phyloP scores from a whole-genome alignment of 805 yeast genomes.

The Candida alai region DNA sequence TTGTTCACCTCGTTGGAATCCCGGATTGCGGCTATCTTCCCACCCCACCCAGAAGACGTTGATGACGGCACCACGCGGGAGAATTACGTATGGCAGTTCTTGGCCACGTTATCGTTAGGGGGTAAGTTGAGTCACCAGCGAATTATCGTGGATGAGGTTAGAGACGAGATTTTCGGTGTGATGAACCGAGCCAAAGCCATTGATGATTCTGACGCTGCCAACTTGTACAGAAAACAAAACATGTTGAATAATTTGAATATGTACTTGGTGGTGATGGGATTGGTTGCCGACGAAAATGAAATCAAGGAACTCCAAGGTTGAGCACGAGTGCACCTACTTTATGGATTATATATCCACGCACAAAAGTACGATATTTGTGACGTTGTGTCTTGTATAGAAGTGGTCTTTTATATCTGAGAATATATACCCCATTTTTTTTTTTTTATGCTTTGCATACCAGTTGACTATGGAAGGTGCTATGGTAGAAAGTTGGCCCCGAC shows the following conservation, averaged over 20 bases:
- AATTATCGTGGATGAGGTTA: constrained; percentile 87
- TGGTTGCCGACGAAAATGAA: constrained; percentile 86
- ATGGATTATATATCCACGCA: no score
- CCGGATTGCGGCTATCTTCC: constrained; percentile 74
- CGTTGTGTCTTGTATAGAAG: no score
- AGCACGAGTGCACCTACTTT: no score
- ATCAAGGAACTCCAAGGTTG: constrained; percentile 75
- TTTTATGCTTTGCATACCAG: no score
- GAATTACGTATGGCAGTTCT: constrained; percentile 89
- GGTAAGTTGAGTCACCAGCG: constrained; percentile 90
- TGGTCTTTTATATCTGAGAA: no score
- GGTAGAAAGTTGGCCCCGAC: no score
- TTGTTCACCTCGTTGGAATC: constrained; percentile 78
- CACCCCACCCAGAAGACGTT: constrained; percentile 52
- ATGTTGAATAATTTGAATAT: constrained; percentile 78
- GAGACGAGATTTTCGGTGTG: constrained; percentile 88
- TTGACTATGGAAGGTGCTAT: no score
- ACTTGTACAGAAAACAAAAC: constrained; percentile 47
- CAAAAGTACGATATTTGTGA: no score
- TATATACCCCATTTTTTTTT: no score
- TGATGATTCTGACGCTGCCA: constrained; percentile 44
- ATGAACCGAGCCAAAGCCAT: constrained; percentile 72
- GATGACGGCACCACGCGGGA: constrained; percentile 57
- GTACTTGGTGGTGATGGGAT: constrained; percentile 94
- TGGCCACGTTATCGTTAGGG: constrained; percentile 89